Evolutionary conservation across 1,284 basidiomycete species (phyloP), one percentile per base, ranked within the genome.

Genomic region (Ustilago vetiveriae): DNA sequence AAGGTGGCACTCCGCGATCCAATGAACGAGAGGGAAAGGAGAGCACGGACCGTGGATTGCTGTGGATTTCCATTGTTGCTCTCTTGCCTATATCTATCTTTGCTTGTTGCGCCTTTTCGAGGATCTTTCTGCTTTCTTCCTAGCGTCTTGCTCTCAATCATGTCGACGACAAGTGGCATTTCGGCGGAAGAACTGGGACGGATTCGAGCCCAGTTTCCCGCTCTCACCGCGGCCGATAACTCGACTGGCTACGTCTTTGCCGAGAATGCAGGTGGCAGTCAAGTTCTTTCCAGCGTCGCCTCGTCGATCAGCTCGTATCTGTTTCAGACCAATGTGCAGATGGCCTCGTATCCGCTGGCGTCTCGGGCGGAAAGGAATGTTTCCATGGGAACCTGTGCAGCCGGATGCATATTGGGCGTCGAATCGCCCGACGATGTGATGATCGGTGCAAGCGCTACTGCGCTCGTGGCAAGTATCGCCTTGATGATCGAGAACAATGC

Each of bases 221-320:
- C 60, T 0, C 40, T 64, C 6, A 40, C 42, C 22, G 38, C 52
- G 19, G 38, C 57, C n/a, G 57, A 60, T 24, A n/a, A 24, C 26
- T 6, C 26, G 32, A 19, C 19, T 6, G 26, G 32, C 17, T 35
- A 21, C 52, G 65, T 91, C 66, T 91, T 86, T 73, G 90, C 85
- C 9, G 90, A 91, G 82, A 92, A 90, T 72, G 90, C 90, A 0
- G 90, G 90, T 0, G 90, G 90, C 5, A 90, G 89, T 3, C 90
- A 91, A 78, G 80, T 80, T 53, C 69, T 82, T 2, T 65, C 70
- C 33, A 51, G 71, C 1, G 88, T 88, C 35, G 86, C 87, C 39
- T 84, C 87, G 51, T 83, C 85, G 32, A 86, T 91, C 66, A 84
- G 84, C 10, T 87, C 89, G 74, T 92, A 91, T 72, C 85, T 91